Conservation (phyloP, 805 yeast genomes). For the Starmerella khaoyaiensis region DNA sequence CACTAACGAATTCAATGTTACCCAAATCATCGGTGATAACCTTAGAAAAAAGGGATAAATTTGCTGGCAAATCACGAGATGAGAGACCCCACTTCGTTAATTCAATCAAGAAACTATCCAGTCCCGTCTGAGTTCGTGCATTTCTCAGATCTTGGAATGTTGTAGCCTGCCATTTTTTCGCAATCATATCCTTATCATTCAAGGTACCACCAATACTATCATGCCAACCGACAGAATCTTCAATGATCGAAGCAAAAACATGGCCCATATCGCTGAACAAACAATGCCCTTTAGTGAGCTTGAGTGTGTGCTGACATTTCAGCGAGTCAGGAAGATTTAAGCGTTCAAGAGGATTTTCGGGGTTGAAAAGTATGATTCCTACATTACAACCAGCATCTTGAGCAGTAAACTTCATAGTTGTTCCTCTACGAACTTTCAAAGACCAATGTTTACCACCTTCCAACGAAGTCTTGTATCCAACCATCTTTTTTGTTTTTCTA, state of each 20-base stretch:
- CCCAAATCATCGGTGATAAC: slow-evolving; percentile 2
- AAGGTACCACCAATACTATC: slow-evolving; percentile 12
- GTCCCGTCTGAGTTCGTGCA: slow-evolving; percentile 8
- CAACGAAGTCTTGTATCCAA: not conserved
- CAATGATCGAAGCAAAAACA: slow-evolving; percentile 8
- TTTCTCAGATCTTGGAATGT: slow-evolving; percentile 7
- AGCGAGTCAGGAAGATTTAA: slow-evolving; percentile 10
- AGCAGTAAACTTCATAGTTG: slow-evolving; percentile 10
- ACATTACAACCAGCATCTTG: slow-evolving; percentile 7
- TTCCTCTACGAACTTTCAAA: slow-evolving; percentile 8
- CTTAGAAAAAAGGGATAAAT: slow-evolving; percentile 7
- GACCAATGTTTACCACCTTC: slow-evolving; percentile 13
- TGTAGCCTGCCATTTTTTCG: slow-evolving; percentile 8
- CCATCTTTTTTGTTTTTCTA: not conserved
- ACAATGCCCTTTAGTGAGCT: slow-evolving; percentile 9
- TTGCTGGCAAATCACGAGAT: slow-evolving; percentile 9
- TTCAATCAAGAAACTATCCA: slow-evolving; percentile 9
- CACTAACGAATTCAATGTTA: slow-evolving; percentile 1
- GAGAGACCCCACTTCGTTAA: slow-evolving; percentile 9
- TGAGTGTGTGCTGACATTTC: slow-evolving; percentile 11
- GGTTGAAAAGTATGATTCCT: slow-evolving; percentile 11
- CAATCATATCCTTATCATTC: slow-evolving; percentile 3
- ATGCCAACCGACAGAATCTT: slow-evolving; percentile 11
- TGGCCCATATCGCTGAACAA: slow-evolving; percentile 12
- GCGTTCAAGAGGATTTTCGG: slow-evolving; percentile 8